These are phyloP conservation scores for Mollisiaceae sp. DNA, from an alignment of 2,329 filamentous ascomycete genomes.

Conservation along the genomic window DNA sequence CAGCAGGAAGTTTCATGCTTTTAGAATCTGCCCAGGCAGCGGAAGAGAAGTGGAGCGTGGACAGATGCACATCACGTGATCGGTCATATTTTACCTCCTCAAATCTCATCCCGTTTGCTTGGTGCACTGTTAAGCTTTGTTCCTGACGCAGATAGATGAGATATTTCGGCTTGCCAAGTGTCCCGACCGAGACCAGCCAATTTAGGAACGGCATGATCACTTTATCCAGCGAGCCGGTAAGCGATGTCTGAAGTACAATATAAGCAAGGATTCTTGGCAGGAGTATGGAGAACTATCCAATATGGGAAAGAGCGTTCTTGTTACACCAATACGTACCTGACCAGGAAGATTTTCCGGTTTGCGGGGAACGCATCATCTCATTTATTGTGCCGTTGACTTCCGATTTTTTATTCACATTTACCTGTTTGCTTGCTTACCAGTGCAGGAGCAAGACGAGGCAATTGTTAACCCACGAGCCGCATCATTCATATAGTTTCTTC, in stretches of 20 bases:
- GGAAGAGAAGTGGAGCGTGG: no score
- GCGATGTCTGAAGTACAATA: neutral
- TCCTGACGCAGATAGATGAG: neutral
- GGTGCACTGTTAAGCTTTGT: neutral
- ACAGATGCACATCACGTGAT: no score
- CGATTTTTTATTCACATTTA: neutral
- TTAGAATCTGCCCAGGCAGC: no score
- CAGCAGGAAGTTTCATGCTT: neutral
- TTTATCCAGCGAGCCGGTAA: conserved; percentile 5
- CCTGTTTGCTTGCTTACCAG: neutral
- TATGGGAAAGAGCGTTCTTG: neutral
- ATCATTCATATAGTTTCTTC: neutral
- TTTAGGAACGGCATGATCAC: neutral
- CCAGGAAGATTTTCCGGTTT: neutral
- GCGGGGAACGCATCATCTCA: neutral
- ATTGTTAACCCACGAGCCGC: neutral
- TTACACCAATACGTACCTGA: neutral
- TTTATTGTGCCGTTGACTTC: neutral
- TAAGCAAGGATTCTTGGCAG: neutral
- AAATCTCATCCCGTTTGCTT: no score
- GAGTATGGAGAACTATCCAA: neutral
- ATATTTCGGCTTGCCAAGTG: neutral
- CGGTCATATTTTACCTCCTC: no score
- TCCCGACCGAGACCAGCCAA: neutral
- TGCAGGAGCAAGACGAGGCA: neutral